Base-by-base conservation (phyloP, 148 eudicot species). In the Fagopyrum esculentum region DNA sequence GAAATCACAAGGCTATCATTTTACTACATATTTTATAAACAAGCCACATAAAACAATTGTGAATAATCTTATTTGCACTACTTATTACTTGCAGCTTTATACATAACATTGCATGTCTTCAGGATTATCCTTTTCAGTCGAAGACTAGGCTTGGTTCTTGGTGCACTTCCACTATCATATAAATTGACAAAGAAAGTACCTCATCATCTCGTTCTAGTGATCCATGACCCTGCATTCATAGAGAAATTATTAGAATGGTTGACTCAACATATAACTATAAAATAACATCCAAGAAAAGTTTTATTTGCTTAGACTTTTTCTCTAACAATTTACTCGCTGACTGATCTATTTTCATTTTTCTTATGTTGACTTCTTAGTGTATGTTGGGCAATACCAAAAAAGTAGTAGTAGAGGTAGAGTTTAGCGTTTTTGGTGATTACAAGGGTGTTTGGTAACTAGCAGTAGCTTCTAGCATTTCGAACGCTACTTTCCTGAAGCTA, bases 181-280 rank as follows among this genome's bases (percentile, higher is more conserved):
- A 44, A 69, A n/a, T 12, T 46, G 50, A 69, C 50, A 69, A 69
- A 22, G 26, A 22, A 22, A 54, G 72, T 88, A 93, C 98, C 98
- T 93, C 98, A 73, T 93, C 94, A 87, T 91, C 98, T 72, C 97
- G 89, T 81, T 88, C 97, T 77, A 85, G 86, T 70, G 98, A 89
- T 50, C 90, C 93, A 71, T 84, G 93, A 78, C 87, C 93, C 98
- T 93, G 91, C 78, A 84, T 44, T 50, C 57, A 81, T 64, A 22
- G 26, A 76, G 52, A 75, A 75, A 47, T 17, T 71, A 61, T 61
- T 61, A 61, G 3, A 5, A 9, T 12, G 13, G 46, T n/a, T 40
- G 22, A 45, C 26, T 4, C 29, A 70, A 70, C 49, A 70, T 8
- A 70, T 29, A 70, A n/a, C 9, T 45, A 45, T 3, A 40, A 45